Percentiles rank a stretch among this genome's conserved stretches.
phyloP scores from a whole-genome alignment of 495 filamentous ascomycete genomes.

The Monascus purpureus region DNA sequence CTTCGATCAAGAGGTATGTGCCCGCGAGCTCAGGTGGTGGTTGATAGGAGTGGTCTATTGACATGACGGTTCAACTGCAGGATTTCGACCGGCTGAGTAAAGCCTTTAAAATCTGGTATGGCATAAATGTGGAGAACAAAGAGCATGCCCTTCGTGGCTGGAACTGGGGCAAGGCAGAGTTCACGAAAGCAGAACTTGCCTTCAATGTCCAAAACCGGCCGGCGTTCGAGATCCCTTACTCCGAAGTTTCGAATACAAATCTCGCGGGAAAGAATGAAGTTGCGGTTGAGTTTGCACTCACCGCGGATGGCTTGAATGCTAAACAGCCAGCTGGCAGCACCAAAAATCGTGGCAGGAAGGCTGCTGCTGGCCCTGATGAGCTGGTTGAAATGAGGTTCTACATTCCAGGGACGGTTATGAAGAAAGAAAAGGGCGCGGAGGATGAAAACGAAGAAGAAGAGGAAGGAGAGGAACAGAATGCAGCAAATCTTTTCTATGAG shows the following conservation, averaged over 20 bases:
- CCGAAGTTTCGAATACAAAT: conserved; percentile 96
- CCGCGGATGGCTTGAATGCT: conserved; percentile 51
- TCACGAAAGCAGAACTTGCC: conserved; percentile 82
- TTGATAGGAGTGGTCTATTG: neutral
- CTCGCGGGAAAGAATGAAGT: conserved; percentile 96
- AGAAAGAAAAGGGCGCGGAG: conserved; percentile 66
- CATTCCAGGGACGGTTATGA: conserved; percentile 80
- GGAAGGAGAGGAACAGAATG: conserved; percentile 74
- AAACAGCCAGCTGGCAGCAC: conserved; percentile 60
- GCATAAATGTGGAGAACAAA: conserved; percentile 74
- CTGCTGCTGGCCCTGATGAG: conserved; percentile 76
- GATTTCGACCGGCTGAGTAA: conserved; percentile 82
- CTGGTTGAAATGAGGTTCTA: conserved; percentile 98
- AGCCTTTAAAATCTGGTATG: conserved; percentile 93
- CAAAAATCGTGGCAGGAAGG: conserved; percentile 71
- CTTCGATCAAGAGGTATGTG: conserved; percentile 71
- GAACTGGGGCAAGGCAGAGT: conserved; percentile 99
- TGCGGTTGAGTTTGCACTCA: conserved; percentile 81
- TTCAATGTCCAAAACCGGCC: conserved; percentile 97
- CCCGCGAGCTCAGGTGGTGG: neutral
- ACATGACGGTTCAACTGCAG: conserved; percentile 23
- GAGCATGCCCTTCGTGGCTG: conserved; percentile 93
- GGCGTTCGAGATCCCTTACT: conserved; percentile 94
- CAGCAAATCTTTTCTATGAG: conserved; percentile 91
- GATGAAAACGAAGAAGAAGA: conserved; percentile 56